Evolutionary conservation across 2,329 filamentous ascomycete genomes (phyloP), one percentile per base, ranked within the genome.

Genomic region (Aspergillus uvarum): DNA sequence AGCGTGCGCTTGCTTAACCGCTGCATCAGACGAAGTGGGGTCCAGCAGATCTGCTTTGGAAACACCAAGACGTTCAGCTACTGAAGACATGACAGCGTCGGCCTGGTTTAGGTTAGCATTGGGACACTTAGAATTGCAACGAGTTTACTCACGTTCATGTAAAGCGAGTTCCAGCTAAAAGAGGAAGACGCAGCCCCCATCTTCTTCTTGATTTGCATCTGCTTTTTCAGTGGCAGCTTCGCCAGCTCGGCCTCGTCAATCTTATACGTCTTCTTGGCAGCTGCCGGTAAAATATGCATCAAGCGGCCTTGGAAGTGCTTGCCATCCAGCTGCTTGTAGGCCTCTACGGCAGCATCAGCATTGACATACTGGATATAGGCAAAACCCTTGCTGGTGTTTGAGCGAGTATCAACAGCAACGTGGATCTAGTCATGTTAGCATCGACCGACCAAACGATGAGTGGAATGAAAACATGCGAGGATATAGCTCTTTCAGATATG

Each of bases 111-210:
- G 24, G 59, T 74, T 67, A 73, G 69, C 59, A 51, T 59, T 50
- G 5, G 11, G 14, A n/a, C 10, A 24, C 7, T 8, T 44, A 6
- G 6, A 14, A 38, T 50, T 32, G 57, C 53, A 22, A 51, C 21
- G 11, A 48, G 8, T 47, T n/a, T 50, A 73, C 73, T 74, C 79
- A 92, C 90, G 77, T 90, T 97, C 90, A 99, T 96, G 77, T 95
- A 99, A n/a, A 99, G 82, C n/a, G 93, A 94, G 80, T 99, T 99
- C 95, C 95, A 99, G 74, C 94, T 96, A 79, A 98, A 98, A 1
- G 85, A 87, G 52, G 85, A 87, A 31, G 88, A 89, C 8, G 90
- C 84, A 22, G 93, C 91, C 69, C 94, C 89, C 53, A 88, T 84
- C 77, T 91, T 96, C 70, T 90, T 90, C 73, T 90, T 91, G 67